Base-by-base conservation (phyloP, 2,329 filamentous ascomycete genomes). In the Sporothrix protearum region DNA sequence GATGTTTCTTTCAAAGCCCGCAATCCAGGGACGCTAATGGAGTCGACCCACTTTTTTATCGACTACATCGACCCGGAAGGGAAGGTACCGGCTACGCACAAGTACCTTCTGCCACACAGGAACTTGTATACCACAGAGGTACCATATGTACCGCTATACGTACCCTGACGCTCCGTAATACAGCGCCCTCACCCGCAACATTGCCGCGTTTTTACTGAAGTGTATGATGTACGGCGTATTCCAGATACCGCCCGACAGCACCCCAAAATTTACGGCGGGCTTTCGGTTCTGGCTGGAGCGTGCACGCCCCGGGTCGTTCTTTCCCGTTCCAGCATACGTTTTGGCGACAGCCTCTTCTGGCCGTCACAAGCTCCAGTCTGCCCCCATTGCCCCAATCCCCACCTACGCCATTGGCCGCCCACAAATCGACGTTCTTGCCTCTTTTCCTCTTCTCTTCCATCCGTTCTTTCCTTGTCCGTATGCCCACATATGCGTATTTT, bases 271-370 rank as follows among this genome's bases (percentile, higher is more conserved):
- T 36, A 19, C 55, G 28, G 30, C 30, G 55, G 10, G 7, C n/a
- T n/a, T 28, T 63, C 59, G 61, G 49, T 47, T 47, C 42, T 47
- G 42, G 25, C 42, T 30, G 36, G 22, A 42, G 36, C 59, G 36
- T 63, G 59, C 5, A 36, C 39, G n/a, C 61, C 39, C 22, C 39
- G 59, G 57, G 57, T 66, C 22, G 45, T 16, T 59, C 28, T 49
- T 59, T 61, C 59, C 71, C 47, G 39, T 71, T 68, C 70, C 39
- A 71, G 70, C 47, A 42, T 53, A 8, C 45, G 33, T 68, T 66
- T 71, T 59, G 28, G 57, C 66, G 71, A 71, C 57, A 71, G 70
- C 70, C 70, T 69, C 33, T 22, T 61, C 55, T 33, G 57, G 57
- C 36, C n/a, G n/a, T n/a, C 36, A 63, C 36, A 63, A 25, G 36